Evolutionary conservation across 2,329 filamentous ascomycete species (phyloP).

Genomic region (Fusarium siculi): DNA sequence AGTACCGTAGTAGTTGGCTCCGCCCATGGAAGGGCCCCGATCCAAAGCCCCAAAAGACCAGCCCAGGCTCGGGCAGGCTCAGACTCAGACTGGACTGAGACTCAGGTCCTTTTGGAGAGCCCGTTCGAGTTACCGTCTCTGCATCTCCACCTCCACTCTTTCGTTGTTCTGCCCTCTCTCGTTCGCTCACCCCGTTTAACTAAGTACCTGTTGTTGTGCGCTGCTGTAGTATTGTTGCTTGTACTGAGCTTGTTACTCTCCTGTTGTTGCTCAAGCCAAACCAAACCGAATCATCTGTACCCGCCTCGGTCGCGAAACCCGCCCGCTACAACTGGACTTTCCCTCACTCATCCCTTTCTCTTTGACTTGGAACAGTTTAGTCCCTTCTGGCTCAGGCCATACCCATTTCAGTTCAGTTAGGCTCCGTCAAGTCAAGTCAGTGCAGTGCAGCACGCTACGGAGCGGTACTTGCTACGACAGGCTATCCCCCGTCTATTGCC

Average conservation of each 20-base stretch:
- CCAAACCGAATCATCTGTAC: conserved; percentile 20
- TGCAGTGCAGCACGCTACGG: neutral
- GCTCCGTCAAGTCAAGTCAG: neutral
- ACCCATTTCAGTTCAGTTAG: conserved; percentile 1
- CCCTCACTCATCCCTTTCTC: conserved; percentile 30
- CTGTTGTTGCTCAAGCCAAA: neutral
- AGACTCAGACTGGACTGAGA: neutral
- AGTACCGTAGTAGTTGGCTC: neutral
- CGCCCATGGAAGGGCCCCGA: conserved; percentile 8
- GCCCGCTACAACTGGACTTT: conserved; percentile 14
- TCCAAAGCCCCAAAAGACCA: conserved; percentile 35
- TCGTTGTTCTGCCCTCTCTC: conserved; percentile 17
- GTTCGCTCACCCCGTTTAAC: conserved; percentile 14
- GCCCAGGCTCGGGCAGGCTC: conserved; percentile 5
- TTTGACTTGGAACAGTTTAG: conserved; percentile 31
- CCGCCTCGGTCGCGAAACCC: conserved; percentile 39
- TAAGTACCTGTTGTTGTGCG: neutral
- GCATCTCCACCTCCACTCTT: conserved; percentile 15
- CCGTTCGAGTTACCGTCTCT: conserved; percentile 26
- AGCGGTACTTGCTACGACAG: conserved; percentile 28
- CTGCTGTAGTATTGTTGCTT: conserved; percentile 1
- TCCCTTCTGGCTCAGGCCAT: neutral
- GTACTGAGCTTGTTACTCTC: neutral
- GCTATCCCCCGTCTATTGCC: conserved; percentile 1
- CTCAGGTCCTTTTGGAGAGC: conserved; percentile 36